Percentiles rank a stretch among this genome's conserved stretches.
phyloP scores from a whole-genome alignment of 441 rosid genomes.

The Gossypium davidsonii region DNA sequence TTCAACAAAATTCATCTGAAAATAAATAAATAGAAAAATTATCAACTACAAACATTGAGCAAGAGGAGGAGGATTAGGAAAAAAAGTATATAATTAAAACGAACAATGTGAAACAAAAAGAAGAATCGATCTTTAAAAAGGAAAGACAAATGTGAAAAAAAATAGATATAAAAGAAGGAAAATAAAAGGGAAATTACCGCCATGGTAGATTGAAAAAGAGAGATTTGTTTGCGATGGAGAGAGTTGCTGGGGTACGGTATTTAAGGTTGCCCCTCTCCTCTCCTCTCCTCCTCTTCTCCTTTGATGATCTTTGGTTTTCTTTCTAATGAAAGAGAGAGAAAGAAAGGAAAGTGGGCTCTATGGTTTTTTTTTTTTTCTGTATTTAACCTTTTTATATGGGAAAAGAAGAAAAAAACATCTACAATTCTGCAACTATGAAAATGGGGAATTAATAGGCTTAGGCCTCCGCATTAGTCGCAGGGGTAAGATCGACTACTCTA shows the following conservation, averaged over 20 bases:
- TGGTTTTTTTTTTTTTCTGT: no score
- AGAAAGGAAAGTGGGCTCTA: not conserved
- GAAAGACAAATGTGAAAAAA: not conserved
- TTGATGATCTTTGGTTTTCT: not conserved
- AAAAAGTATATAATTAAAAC: not conserved
- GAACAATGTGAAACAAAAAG: not conserved
- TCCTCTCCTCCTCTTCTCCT: not conserved
- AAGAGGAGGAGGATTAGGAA: not conserved
- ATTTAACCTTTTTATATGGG: not conserved
- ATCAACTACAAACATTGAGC: not conserved
- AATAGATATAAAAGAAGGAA: not conserved
- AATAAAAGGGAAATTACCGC: constrained; percentile 9
- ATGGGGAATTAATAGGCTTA: no score
- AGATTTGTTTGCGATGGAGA: not conserved
- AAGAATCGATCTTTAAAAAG: not conserved
- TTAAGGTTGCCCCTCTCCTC: not conserved
- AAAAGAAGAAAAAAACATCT: no score
- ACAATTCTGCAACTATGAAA: no score
- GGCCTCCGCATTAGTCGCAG: no score
- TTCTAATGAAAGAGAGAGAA: not conserved
- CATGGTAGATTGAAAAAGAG: not conserved
- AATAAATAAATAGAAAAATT: not conserved
- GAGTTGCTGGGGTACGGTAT: not conserved
- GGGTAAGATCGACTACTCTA: no score
- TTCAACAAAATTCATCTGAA: not conserved